Conservation (phyloP, 768 basidiomycete genomes). For the Termitomyces titanicus region DNA sequence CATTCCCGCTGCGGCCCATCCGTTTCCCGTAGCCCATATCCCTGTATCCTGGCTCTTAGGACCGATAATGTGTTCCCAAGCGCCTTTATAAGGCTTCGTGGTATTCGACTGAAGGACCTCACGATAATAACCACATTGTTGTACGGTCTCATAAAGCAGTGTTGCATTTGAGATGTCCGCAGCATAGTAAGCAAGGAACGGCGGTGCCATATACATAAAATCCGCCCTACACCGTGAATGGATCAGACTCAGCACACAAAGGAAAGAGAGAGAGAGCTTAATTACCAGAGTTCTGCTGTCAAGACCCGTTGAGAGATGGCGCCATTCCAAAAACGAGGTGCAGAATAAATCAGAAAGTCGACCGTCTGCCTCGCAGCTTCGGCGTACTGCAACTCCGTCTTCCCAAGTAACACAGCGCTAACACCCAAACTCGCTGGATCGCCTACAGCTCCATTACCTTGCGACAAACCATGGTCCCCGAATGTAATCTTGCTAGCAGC, state of each 20-base stretch:
- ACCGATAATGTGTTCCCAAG: slow-evolving; percentile 46
- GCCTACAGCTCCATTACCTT: slow-evolving; percentile 38
- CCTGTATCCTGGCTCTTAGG: slow-evolving; percentile 34
- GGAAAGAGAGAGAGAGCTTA: background rate
- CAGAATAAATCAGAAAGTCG: slow-evolving; percentile 29
- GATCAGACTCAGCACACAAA: background rate
- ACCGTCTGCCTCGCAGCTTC: slow-evolving; percentile 29
- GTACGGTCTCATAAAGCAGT: slow-evolving; percentile 32
- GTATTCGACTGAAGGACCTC: slow-evolving; percentile 30
- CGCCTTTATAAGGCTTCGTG: slow-evolving; percentile 19
- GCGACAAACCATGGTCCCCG: slow-evolving; percentile 29
- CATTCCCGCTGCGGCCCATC: slow-evolving; percentile 71
- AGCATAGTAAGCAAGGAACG: slow-evolving; percentile 46
- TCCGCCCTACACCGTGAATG: slow-evolving; percentile 34
- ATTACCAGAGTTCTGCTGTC: slow-evolving; percentile 40
- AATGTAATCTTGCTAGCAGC: slow-evolving; percentile 34
- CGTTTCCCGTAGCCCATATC: slow-evolving; percentile 56
- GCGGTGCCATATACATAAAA: slow-evolving; percentile 50
- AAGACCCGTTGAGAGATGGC: slow-evolving; percentile 42
- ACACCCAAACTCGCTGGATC: slow-evolving; percentile 49
- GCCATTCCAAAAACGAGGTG: slow-evolving; percentile 38
- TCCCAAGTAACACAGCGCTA: slow-evolving; percentile 40
- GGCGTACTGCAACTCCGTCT: slow-evolving; percentile 25
- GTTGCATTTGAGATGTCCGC: slow-evolving; percentile 32
- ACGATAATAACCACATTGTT: slow-evolving; percentile 36